Evolutionary conservation across 2,329 filamentous ascomycete genomes (phyloP), one percentile per base, ranked within the genome.

Genomic region (Exophiala calicioides): DNA sequence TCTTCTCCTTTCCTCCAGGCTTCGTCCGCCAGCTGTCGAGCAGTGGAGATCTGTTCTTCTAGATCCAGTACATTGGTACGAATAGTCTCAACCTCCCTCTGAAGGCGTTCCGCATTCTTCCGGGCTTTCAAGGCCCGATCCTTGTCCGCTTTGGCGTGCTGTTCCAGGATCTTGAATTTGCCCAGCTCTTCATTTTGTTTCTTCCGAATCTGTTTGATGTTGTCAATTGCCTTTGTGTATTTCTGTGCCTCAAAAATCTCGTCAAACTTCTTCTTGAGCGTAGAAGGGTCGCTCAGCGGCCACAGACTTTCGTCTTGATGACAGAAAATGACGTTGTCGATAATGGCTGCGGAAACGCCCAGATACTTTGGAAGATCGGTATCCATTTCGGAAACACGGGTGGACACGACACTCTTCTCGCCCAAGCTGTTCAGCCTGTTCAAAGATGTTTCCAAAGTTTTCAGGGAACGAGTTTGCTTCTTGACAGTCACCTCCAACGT

Each of bases 301-400:
- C 93, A 98, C 20, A 97, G 70, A 19, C 91, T 96, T 58, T 98
- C 93, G 65, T 98, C 93, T 64, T 98, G 93, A 63, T 98, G 93
- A 65, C 93, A 98, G 70, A 98, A 98, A 58, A 98, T 96, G 65
- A 98, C 93, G 48, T 86, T 86, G 57, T 97, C 90, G 19, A 98
- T 78, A 44, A 98, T 84, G 9, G 93, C 90, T 44, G 85, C 84
- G 1, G 90, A 93, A 3, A 96, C 93, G 27, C 93, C 93, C 1
- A 98, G 78, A 56, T 88, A 86, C 58, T 87, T 81, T 0, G 91
- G 90, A 65, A 98, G 85, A 57, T 91, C 80, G 56, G 84, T 78
- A 65, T 96, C 87, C 24, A 97, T 77, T 58, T 96, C 88, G 7
- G 82, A 83, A 13, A 88, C 83, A 31, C 86, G 83, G 3, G 86